A percentile compares a stretch with the other conserved stretches of the same genome.
Conservation (phyloP, 305 asterid species). For the Fraxinus platypoda region DNA sequence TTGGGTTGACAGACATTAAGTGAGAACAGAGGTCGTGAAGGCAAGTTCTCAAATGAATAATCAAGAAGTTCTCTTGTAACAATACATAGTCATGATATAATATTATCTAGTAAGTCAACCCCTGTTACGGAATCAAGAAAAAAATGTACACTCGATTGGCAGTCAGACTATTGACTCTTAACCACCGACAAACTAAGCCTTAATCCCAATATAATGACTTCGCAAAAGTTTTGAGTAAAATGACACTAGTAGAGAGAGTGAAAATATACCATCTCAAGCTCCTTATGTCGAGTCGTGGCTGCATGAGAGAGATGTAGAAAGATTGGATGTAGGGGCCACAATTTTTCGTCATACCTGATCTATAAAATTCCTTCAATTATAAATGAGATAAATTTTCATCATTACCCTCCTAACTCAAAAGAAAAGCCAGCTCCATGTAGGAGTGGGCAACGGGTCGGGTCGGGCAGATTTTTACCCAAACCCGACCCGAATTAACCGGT, state of each 20-base stretch:
- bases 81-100: background rate
- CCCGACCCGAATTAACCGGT: too few species aligned
- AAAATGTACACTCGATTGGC: background rate
- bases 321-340: background rate
- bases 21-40: background rate
- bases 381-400: background rate
- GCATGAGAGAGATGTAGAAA: background rate
- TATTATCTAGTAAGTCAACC: background rate
- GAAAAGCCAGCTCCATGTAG: background rate
- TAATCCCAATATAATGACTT: background rate
- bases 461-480: too few species aligned
- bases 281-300: background rate
- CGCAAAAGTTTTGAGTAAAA: background rate
- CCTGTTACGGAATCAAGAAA: background rate
- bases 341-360: background rate
- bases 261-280: background rate
- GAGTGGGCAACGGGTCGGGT: too few species aligned
- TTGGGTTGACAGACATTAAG: background rate
- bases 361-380: background rate
- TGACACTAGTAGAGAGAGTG: background rate
- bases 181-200: background rate
- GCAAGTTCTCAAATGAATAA: background rate
- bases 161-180: background rate
- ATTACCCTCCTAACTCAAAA: background rate
- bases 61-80: background rate